Percentiles rank a stretch among this genome's conserved stretches.
Evolutionary conservation across 495 filamentous ascomycete species (phyloP).

Genomic region (Penicillium taxi): DNA sequence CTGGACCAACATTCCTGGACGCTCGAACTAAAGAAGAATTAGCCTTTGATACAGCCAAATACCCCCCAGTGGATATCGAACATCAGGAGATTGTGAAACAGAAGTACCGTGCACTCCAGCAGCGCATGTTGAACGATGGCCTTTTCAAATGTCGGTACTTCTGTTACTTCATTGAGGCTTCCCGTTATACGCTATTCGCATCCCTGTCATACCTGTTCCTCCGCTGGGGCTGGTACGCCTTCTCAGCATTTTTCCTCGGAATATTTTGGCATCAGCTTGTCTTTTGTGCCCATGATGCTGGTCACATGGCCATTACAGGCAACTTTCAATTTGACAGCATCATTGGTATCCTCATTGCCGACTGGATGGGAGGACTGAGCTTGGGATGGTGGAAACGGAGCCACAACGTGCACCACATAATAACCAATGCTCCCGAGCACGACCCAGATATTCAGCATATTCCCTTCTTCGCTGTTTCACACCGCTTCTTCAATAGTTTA

Average conservation of each 20-base stretch:
- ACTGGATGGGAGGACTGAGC: slow-evolving; percentile 85
- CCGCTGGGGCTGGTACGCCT: slow-evolving; percentile 61
- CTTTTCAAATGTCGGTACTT: slow-evolving; percentile 83
- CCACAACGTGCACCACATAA: slow-evolving; percentile 97
- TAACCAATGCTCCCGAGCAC: slow-evolving; percentile 94
- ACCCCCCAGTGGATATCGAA: slow-evolving; percentile 65
- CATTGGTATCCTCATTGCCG: slow-evolving; percentile 85
- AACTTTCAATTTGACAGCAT: slow-evolving; percentile 70
- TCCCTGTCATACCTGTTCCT: slow-evolving; percentile 57
- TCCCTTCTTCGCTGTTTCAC: slow-evolving; percentile 89
- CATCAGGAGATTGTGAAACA: slow-evolving; percentile 72
- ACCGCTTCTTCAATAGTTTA: slow-evolving; percentile 69
- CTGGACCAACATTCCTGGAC: slow-evolving; percentile 60
- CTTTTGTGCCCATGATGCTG: slow-evolving; percentile 92
- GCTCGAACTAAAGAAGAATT: slow-evolving; percentile 67
- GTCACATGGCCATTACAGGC: slow-evolving; percentile 97
- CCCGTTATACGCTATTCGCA: slow-evolving; percentile 70
- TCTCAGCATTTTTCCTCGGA: slow-evolving; percentile 70
- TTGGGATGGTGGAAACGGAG: slow-evolving; percentile 95
- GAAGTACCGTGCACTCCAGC: slow-evolving; percentile 70
- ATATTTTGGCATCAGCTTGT: slow-evolving; percentile 92
- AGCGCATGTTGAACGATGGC: slow-evolving; percentile 62
- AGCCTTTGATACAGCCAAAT: slow-evolving; percentile 67
- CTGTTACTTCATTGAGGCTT: slow-evolving; percentile 66
- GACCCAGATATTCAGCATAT: slow-evolving; percentile 97